These are phyloP conservation scores for Peltaster fructicola DNA, from an alignment of 2,329 filamentous ascomycete genomes.

Conservation along the genomic window DNA sequence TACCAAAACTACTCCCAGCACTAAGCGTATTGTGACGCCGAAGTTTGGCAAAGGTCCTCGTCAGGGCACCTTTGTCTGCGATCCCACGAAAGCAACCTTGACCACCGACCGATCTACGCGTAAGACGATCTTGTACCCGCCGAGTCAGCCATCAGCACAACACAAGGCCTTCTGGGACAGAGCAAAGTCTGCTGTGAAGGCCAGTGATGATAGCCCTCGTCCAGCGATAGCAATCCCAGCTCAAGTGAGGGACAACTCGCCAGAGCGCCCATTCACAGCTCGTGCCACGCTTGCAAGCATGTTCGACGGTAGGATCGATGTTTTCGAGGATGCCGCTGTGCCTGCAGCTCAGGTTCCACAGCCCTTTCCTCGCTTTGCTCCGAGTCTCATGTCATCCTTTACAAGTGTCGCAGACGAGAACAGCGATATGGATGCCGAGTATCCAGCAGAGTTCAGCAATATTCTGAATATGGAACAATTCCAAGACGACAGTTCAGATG, in stretches of 20 bases:
- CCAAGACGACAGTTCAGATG: no score
- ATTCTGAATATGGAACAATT: no score
- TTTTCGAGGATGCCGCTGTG: background rate
- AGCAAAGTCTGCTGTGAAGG: slow-evolving; percentile 11
- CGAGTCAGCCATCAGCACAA: slow-evolving; percentile 7
- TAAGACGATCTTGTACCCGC: slow-evolving; percentile 8
- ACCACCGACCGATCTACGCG: slow-evolving; percentile 7
- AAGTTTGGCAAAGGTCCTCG: slow-evolving; percentile 7
- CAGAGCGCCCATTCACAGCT: slow-evolving; percentile 15
- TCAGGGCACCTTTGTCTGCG: slow-evolving; percentile 13
- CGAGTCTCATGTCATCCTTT: no score
- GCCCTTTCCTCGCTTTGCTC: no score
- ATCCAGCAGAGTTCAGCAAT: no score
- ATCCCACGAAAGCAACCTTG: slow-evolving; percentile 10
- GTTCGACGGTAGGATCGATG: slow-evolving; percentile 17
- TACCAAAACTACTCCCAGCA: slow-evolving; percentile 1
- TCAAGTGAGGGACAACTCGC: slow-evolving; percentile 5
- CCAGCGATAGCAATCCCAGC: slow-evolving; percentile 7
- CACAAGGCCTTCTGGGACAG: slow-evolving; percentile 17
- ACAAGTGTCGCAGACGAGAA: no score
- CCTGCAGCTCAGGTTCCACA: background rate
- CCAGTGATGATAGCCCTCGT: slow-evolving; percentile 15
- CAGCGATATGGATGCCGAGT: slow-evolving; percentile 4
- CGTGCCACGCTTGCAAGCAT: slow-evolving; percentile 16
- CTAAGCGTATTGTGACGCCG: background rate